Percentiles rank a stretch among this genome's conserved stretches.
Evolutionary conservation across 805 yeast species (phyloP).

Genomic region (Candida parachauliodes): DNA sequence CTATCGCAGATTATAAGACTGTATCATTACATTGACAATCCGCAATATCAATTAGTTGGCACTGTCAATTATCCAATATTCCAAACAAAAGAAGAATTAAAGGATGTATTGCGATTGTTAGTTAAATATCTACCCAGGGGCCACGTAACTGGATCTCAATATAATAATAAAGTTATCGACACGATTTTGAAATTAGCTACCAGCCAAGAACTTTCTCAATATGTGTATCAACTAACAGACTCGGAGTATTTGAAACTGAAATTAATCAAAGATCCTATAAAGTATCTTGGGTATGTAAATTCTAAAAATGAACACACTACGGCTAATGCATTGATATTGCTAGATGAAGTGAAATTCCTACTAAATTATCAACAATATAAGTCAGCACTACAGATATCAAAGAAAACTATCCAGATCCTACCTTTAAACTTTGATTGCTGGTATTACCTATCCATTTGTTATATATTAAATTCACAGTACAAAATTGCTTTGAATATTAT

Average conservation of each 20-base stretch:
- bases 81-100: slow-evolving; percentile 14
- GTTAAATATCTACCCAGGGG: slow-evolving; percentile 48
- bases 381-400: slow-evolving; percentile 57
- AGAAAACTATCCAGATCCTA: slow-evolving; percentile 57
- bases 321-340: slow-evolving; percentile 55
- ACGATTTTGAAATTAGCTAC: slow-evolving; percentile 42
- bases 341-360: slow-evolving; percentile 63
- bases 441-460: slow-evolving; percentile 60
- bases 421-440: slow-evolving; percentile 77
- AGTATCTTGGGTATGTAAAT: slow-evolving; percentile 19
- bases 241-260: slow-evolving; percentile 13
- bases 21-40: slow-evolving; percentile 49
- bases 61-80: slow-evolving; percentile 46
- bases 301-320: slow-evolving; percentile 21
- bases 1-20: slow-evolving; percentile 57
- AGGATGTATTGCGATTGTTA: slow-evolving; percentile 31
- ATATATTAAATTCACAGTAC: slow-evolving; percentile 53
- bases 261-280: slow-evolving; percentile 21
- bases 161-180: slow-evolving; percentile 53
- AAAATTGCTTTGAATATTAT: slow-evolving; percentile 61
- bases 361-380: slow-evolving; percentile 49
- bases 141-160: slow-evolving; percentile 38
- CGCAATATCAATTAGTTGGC: slow-evolving; percentile 56
- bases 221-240: slow-evolving; percentile 8
- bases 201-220: slow-evolving; percentile 24